These are phyloP conservation scores for Tubosaeta sp. DNA, from an alignment of 768 basidiomycete species.

Conservation along the genomic window DNA sequence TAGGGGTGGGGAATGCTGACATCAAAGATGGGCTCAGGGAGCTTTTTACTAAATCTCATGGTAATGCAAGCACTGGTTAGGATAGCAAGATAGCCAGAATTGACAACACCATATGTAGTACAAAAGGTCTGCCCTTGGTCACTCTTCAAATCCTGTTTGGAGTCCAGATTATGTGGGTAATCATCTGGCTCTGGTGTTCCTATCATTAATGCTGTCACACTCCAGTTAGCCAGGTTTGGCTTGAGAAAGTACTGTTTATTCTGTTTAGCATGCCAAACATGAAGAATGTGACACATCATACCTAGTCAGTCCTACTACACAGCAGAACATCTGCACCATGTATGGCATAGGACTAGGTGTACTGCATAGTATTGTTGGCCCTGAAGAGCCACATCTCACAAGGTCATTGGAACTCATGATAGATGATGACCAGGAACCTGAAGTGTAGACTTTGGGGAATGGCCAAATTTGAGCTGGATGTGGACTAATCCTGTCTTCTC, in stretches of 20 bases:
- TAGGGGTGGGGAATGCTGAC: not conserved
- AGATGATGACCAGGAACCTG: conserved; percentile 13
- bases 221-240: conserved; percentile 46
- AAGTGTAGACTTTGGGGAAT: conserved; percentile 14
- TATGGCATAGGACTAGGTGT: conserved; percentile 27
- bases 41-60: no score
- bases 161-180: conserved; percentile 60
- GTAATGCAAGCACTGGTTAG: conserved; percentile 45
- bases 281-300: not conserved
- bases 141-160: conserved; percentile 47
- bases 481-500: conserved; percentile 24
- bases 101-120: conserved; percentile 58
- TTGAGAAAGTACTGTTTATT: conserved; percentile 34
- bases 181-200: conserved; percentile 57
- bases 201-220: conserved; percentile 41
- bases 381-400: conserved; percentile 14
- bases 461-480: conserved; percentile 19
- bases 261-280: not conserved
- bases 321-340: conserved; percentile 14
- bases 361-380: conserved; percentile 11
- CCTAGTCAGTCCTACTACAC: conserved; percentile 17
- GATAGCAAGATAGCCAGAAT: conserved; percentile 62
- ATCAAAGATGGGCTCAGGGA: no score
- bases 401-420: conserved; percentile 14
- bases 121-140: conserved; percentile 57